Evolutionary conservation across 495 filamentous ascomycete genomes (phyloP).

Genomic region (Xylaria telfairii): DNA sequence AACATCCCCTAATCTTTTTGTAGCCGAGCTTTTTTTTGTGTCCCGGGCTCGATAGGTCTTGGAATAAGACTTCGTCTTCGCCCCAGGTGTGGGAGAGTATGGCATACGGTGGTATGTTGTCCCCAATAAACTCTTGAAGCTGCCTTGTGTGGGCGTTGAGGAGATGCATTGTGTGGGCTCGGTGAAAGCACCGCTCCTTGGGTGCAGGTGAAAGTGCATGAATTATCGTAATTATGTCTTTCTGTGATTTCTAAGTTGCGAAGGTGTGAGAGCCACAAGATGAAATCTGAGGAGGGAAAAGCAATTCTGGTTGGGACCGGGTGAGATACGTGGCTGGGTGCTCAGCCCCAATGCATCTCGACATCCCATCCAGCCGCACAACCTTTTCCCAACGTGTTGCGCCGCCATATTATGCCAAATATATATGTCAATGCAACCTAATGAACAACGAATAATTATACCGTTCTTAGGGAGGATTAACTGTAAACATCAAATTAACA

Average conservation of each 20-base stretch:
- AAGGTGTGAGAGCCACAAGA: not conserved
- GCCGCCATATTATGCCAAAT: too few relatives aligned
- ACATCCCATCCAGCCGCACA: not conserved
- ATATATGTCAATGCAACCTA: too few relatives aligned
- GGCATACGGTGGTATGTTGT: constrained; percentile 24
- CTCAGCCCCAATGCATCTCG: not conserved
- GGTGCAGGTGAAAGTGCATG: not conserved
- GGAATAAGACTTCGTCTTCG: constrained; percentile 15
- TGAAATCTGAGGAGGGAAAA: not conserved
- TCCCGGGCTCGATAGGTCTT: not conserved
- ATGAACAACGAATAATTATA: too few relatives aligned
- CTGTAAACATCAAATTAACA: not conserved
- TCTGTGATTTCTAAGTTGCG: not conserved
- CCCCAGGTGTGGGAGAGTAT: constrained; percentile 34
- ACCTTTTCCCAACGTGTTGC: too few relatives aligned
- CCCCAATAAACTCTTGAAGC: not conserved
- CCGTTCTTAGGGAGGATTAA: not conserved
- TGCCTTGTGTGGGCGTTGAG: not conserved
- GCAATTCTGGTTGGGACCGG: too few relatives aligned
- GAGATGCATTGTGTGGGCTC: not conserved
- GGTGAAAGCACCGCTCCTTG: not conserved
- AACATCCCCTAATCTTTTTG: not conserved
- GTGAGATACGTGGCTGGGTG: not conserved
- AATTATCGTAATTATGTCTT: not conserved
- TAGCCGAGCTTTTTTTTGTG: not conserved